Base-by-base conservation (phyloP, 1,284 basidiomycete species). In the Marasmius fiardii region DNA sequence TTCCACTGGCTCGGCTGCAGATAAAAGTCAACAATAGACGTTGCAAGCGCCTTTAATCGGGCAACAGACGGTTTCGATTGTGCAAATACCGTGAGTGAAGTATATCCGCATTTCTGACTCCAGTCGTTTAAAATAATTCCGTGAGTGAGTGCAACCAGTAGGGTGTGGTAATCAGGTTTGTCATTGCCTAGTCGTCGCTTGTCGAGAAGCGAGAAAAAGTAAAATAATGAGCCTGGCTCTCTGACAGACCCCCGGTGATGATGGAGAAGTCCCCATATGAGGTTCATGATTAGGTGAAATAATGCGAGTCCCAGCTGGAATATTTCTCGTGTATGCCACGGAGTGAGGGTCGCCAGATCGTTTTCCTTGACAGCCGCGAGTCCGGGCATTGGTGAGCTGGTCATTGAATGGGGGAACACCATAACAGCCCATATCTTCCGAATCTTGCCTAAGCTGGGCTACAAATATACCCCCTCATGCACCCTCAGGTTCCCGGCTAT, bases 261-360 rank as follows among this genome's bases (percentile, higher is more conserved):
- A 23, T 58, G 49, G 0, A 60, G 48, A 2, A 65, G 23, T 1
- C 44, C 59, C 63, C 64, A 71, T 21, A 45, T 60, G 4, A 70
- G 52, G 41, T 73, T 73, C 51, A 73, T 57, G 14, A 55, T 48
- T 10, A 67, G 45, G 59, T 72, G 67, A 50, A 71, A 71, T 0
- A 68, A 43, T 0, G 66, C 67, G 26, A 64, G 56, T 0, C 59
- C 69, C 7, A 69, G 56, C 52, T 65, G 61, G 45, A 69, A 63
- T 0, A 65, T 53, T 43, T 68, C 61, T 2, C 62, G 56, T 1
- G 55, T 58, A 12, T 51, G 52, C 60, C 63, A 70, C 0, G 63
- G 43, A 51, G 61, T 63, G 0, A 64, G n/a, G n/a, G n/a, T n/a
- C n/a, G n/a, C n/a, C n/a, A n/a, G n/a, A n/a, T n/a, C n/a, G n/a